Conservation (phyloP, 768 basidiomycete genomes). For the Pleurotus eryngii region DNA sequence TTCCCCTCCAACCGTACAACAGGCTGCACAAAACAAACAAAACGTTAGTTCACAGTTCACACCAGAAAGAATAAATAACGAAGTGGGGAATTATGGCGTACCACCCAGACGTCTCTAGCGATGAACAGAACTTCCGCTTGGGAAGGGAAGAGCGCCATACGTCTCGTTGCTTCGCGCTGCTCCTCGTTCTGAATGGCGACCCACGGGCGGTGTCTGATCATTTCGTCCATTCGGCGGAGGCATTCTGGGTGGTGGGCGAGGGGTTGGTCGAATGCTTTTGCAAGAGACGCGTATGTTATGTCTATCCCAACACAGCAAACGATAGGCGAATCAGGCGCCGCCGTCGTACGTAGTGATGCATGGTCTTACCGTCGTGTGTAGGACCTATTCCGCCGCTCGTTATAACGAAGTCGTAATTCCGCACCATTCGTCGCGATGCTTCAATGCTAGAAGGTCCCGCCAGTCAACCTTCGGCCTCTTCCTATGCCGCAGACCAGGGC, state of each 20-base stretch:
- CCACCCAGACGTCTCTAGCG: slow-evolving; percentile 81
- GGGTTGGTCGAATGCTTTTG: slow-evolving; percentile 73
- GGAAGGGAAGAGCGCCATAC: slow-evolving; percentile 91
- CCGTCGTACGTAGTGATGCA: neutral
- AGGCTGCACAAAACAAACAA: slow-evolving; percentile 45
- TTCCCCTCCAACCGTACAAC: slow-evolving; percentile 83
- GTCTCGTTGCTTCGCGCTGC: slow-evolving; percentile 69
- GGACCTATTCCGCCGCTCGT: slow-evolving; percentile 91
- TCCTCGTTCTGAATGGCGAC: slow-evolving; percentile 63
- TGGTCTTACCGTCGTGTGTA: slow-evolving; percentile 71
- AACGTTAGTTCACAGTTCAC: neutral
- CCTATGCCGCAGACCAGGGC: neutral
- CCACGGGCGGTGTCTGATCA: slow-evolving; percentile 54
- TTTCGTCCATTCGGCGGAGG: slow-evolving; percentile 63
- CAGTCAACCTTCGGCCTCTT: neutral
- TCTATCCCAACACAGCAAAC: slow-evolving; percentile 37
- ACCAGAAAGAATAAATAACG: neutral
- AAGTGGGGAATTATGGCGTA: slow-evolving; percentile 31
- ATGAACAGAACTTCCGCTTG: slow-evolving; percentile 79
- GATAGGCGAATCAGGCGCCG: neutral
- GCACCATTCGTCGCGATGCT: slow-evolving; percentile 78
- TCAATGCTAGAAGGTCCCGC: slow-evolving; percentile 53
- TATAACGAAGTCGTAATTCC: slow-evolving; percentile 84
- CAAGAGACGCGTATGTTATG: slow-evolving; percentile 87
- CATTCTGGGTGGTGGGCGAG: slow-evolving; percentile 79